Base-by-base conservation (phyloP, 805 yeast genomes). In the Starmerella scarabaei region DNA sequence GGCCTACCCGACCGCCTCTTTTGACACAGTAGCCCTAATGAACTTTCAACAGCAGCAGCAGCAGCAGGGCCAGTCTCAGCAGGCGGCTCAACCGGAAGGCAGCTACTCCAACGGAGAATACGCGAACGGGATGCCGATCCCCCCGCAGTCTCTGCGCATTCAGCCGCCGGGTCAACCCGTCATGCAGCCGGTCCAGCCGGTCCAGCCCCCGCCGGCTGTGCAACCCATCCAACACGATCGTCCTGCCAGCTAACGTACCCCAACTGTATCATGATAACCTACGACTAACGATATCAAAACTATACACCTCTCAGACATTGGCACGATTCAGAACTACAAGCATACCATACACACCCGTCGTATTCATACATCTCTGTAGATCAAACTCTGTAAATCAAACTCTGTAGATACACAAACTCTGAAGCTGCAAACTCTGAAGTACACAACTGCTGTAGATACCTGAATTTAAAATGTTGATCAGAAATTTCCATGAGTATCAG, bases 401-500 rank as follows among this genome's bases (percentile, higher is more conserved):
- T n/a, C n/a, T n/a, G n/a, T n/a, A n/a, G n/a, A n/a, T n/a, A n/a
- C n/a, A n/a, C n/a, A n/a, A n/a, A n/a, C n/a, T n/a, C n/a, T n/a
- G n/a, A n/a, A n/a, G n/a, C n/a, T n/a, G n/a, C n/a, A n/a, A n/a
- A n/a, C n/a, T n/a, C n/a, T n/a, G n/a, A n/a, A n/a, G n/a, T n/a
- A n/a, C n/a, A n/a, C n/a, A n/a, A n/a, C n/a, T n/a, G n/a, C n/a
- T n/a, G n/a, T n/a, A n/a, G n/a, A n/a, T n/a, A n/a, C n/a, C n/a
- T n/a, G n/a, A n/a, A n/a, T n/a, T n/a, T n/a, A n/a, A 11, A 7
- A 23, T 23, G 36, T 17, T 20, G 44, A 35, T 47, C 52, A 43
- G 50, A 43, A 37, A 30, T 26, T 32, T 38, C 46, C 49, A 38
- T 33, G 30, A 37, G 35, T 49, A 34, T 48, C 52, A 49, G 39